Base-by-base conservation (phyloP, 2,329 filamentous ascomycete genomes). In the Fusarium transvaalense region DNA sequence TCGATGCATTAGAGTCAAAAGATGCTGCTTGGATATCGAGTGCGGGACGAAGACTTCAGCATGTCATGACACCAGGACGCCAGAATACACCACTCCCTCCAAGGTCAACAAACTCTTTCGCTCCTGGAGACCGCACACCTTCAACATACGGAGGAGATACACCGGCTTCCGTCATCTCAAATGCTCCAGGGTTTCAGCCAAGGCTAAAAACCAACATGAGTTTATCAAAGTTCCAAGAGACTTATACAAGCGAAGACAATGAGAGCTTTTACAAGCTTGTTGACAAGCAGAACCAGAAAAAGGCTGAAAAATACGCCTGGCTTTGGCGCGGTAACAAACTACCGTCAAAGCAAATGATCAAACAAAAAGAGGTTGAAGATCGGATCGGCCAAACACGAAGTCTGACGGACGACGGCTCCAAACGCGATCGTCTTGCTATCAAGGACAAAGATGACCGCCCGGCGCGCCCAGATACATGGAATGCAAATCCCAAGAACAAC, bases 161-260 rank as follows among this genome's bases (percentile, higher is more conserved):
- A 2, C 93, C 94, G 0, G 82, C 82, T 64, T 90, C 91, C 1
- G 82, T 87, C 2, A 79, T 76, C 23, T 79, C 80, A 37, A 76
- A 79, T 12, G 77, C 75, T 23, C 74, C 77, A 17, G 76, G 77
- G 19, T 77, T 80, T 51, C 82, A 80, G 55, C 81, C 82, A 60
- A 79, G 84, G 32, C 83, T 93, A 19, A 90, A 97, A 76, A 89
- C 90, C 41, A 91, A 90, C 71, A 89, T 98, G 83, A 94, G 91
- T 62, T 85, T 99, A 2, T 89, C 90, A 54, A 88, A 90, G 2
- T 99, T 97, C 74, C 96, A 99, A 76, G 87, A 92, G 5, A 95
- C 92, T 71, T 98, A 97, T 80, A 99, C 95, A 2, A 97, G 93
- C 75, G 96, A 99, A 79, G 96, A 99, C 78, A 98, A 98, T 76